Percentiles rank a stretch among this genome's conserved stretches.
These are phyloP conservation scores for Beauveria bassiana DNA, from an alignment of 2,329 filamentous ascomycete species.

Conservation along the genomic window DNA sequence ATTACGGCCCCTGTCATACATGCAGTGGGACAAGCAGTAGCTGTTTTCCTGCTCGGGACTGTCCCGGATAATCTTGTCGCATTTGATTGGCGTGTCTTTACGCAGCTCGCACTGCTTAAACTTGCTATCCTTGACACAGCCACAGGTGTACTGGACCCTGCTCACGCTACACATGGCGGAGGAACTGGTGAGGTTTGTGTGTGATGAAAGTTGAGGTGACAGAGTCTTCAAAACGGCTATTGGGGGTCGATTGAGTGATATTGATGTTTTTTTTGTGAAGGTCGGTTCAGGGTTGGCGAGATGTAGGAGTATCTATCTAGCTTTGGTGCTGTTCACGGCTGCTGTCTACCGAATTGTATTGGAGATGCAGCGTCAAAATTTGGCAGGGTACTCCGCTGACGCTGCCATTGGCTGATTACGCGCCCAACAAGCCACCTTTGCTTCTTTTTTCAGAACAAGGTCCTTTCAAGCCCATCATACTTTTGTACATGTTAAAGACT, in stretches of 20 bases:
- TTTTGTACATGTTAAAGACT: too few species aligned
- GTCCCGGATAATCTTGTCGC: background rate
- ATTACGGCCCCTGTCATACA: background rate
- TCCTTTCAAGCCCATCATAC: too few species aligned
- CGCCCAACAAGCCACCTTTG: background rate
- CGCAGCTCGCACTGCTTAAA: background rate
- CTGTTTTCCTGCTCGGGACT: background rate
- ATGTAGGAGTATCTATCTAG: too few species aligned
- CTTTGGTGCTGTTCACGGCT: too few species aligned
- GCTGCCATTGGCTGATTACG: background rate
- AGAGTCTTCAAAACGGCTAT: too few species aligned
- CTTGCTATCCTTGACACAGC: background rate
- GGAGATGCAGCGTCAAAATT: background rate
- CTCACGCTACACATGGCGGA: background rate
- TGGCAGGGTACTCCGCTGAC: background rate
- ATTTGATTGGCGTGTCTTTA: background rate
- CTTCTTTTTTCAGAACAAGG: too few species aligned
- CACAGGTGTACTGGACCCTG: background rate
- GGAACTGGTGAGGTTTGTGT: too few species aligned
- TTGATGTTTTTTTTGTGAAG: too few species aligned
- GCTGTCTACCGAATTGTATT: background rate
- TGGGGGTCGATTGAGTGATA: too few species aligned
- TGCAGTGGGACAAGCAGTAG: constrained; percentile 5
- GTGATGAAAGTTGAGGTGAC: too few species aligned
- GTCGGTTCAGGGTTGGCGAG: too few species aligned